Base-by-base conservation (phyloP, 2,329 filamentous ascomycete genomes). In the Chaetomiaceae sp. region DNA sequence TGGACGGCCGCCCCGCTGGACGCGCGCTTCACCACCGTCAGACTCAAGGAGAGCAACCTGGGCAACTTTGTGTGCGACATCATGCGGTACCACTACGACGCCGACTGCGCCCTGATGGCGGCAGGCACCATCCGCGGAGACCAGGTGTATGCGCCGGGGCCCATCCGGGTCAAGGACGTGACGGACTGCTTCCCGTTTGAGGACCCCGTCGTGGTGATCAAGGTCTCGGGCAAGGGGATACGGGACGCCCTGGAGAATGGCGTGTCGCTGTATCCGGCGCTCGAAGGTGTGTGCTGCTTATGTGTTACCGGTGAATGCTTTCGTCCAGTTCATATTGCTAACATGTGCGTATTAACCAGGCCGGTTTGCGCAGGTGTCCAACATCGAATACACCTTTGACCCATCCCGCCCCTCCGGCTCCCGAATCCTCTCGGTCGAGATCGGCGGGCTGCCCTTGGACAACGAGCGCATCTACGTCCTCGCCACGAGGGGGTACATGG, bases 41-140 rank as follows among this genome's bases (percentile, higher is more conserved):
- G 90, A 10, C 73, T 81, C 17, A 75, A 73, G 40, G 90, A 96
- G 68, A 89, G 86, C 48, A 96, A 96, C 63, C 72, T 95, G 13
- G 89, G 87, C 1, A 96, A 96, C 68, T 95, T 95, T 66, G 86
- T 95, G 3, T 93, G 87, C 68, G 90, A 96, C 64, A 77, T 96
- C 20, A 95, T 96, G 89, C 80, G 89, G 7, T 82, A 82, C 55
- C 86, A 95, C 64, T 89, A 96, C 65, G 71, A 76, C 5, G 83
- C 87, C 0, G 91, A 96, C 60, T 95, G 89, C 63, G 81, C 83
- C 25, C 75, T 95, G 55, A 93, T 95, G 83, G 89, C 87, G 0
- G 79, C 86, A 0, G 90, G 90, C 0, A 95, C 90, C 0, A 89
- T 95, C 47, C 81, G 90, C 13, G 90, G 89, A 1, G 90, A 96